Evolutionary conservation across 2,329 filamentous ascomycete genomes (phyloP).

Genomic region (Aspergillus persii): DNA sequence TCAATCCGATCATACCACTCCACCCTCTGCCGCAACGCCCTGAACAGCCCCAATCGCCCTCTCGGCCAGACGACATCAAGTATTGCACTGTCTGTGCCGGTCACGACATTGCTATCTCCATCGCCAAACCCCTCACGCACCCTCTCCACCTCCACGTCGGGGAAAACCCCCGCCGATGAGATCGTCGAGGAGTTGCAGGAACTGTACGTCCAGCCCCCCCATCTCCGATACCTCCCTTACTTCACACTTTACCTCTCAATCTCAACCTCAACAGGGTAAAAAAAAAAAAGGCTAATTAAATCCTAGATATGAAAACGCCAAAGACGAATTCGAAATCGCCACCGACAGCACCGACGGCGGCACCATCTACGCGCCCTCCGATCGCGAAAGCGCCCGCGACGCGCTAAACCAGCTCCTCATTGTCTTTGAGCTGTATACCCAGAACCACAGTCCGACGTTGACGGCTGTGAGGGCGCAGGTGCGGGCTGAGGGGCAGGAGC

Average conservation of each 20-base stretch:
- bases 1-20: not conserved
- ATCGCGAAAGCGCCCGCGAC: conserved; percentile 47
- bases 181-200: conserved; percentile 40
- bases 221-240: not conserved
- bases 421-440: conserved; percentile 36
- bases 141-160: conserved; percentile 7
- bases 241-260: not conserved
- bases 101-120: no score
- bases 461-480: not conserved
- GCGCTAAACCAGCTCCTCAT: conserved; percentile 41
- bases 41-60: not conserved
- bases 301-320: conserved; percentile 43
- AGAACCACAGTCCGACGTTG: not conserved
- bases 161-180: conserved; percentile 30
- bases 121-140: not conserved
- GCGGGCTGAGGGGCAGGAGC: conserved; percentile 4
- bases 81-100: no score
- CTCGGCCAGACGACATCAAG: no score
- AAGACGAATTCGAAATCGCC: conserved; percentile 52
- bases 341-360: conserved; percentile 46
- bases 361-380: conserved; percentile 47
- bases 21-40: no score
- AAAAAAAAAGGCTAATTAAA: not conserved
- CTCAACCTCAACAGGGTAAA: not conserved
- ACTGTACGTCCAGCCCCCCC: conserved; percentile 26